A percentile compares a stretch with the other conserved stretches of the same genome.
Evolutionary conservation across 2,329 filamentous ascomycete species (phyloP).

Genomic region (Fusarium veterinarium): DNA sequence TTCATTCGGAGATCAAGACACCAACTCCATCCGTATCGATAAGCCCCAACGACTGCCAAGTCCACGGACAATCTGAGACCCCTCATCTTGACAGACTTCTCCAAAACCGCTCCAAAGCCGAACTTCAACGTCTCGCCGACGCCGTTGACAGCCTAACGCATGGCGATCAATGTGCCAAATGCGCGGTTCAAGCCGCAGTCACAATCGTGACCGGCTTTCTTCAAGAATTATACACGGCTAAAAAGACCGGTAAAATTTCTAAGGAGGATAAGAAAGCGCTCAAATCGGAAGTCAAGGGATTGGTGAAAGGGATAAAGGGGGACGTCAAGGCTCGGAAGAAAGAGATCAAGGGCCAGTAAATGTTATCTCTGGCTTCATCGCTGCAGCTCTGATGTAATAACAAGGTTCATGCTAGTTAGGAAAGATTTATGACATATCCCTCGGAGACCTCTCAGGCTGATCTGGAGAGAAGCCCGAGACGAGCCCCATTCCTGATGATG

Average conservation of each 20-base stretch:
- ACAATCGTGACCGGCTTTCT: constrained; percentile 4
- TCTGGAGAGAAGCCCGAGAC: constrained; percentile 10
- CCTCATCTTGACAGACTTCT: constrained; percentile 26
- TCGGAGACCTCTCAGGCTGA: neutral
- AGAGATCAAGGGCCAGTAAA: neutral
- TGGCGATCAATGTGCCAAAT: constrained; percentile 26
- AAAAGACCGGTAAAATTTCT: constrained; percentile 25
- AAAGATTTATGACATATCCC: neutral
- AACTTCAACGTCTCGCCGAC: constrained; percentile 9
- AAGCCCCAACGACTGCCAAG: constrained; percentile 2
- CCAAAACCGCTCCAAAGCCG: constrained; percentile 6
- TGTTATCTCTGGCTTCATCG: neutral
- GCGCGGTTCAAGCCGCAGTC: constrained; percentile 11
- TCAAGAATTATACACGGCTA: constrained; percentile 20
- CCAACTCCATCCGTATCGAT: neutral
- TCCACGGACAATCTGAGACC: constrained; percentile 10
- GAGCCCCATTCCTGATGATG: neutral
- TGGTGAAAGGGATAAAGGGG: constrained; percentile 17
- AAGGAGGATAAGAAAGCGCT: constrained; percentile 33
- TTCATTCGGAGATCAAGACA: neutral
- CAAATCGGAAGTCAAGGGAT: constrained; percentile 27
- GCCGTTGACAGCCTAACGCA: constrained; percentile 1
- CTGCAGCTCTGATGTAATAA: neutral
- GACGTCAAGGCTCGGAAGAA: constrained; percentile 6
- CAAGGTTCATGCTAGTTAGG: neutral